Base-by-base conservation (phyloP, 331 rosid species). In the Rhamnella rubrinervis region DNA sequence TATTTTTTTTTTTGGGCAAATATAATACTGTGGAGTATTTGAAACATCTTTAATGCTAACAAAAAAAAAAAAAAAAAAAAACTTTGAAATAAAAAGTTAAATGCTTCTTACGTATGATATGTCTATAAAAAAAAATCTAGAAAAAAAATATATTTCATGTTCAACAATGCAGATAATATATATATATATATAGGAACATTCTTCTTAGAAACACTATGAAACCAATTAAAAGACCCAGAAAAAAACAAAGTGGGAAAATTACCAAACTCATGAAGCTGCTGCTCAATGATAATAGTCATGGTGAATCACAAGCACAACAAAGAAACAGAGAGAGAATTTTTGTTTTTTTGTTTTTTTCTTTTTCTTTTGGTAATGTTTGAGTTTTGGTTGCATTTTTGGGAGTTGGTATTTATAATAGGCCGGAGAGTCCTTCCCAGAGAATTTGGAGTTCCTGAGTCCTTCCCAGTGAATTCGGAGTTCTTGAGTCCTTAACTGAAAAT, bases 341-440 rank as follows among this genome's bases (percentile, higher is more conserved):
- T 52, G 19, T 57, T 7, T 25, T 41, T 67, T n/a, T 71, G 67
- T 14, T 60, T 26, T 26, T 26, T 26, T 26, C 2, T 28, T 28
- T 2, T 28, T 28, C 3, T 28, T 28, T 28, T 28, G 35, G 35
- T 4, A 31, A 31, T 47, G 23, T 37, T 28, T 6, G 58, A 37
- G 65, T 8, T 26, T 44, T 67, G 73, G 70, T 14, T 61, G 67
- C 80, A 77, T 56, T 61, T 40, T 40, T 66, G 58, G 65, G 58
- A 61, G 20, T 41, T 26, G 78, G 64, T 79, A 86, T 88, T 86
- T 91, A 91, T 91, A 88, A 28, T 40, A 63, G 74, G 85, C 92
- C 91, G 91, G 89, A 90, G 60, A 83, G 95, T 77, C 96, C 96
- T 91, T 91, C 73, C 92, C 87, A 85, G 91, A 73, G 89, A 91